Conservation (phyloP, 2,329 filamentous ascomycete genomes). For the Trichoderma harzianum region DNA sequence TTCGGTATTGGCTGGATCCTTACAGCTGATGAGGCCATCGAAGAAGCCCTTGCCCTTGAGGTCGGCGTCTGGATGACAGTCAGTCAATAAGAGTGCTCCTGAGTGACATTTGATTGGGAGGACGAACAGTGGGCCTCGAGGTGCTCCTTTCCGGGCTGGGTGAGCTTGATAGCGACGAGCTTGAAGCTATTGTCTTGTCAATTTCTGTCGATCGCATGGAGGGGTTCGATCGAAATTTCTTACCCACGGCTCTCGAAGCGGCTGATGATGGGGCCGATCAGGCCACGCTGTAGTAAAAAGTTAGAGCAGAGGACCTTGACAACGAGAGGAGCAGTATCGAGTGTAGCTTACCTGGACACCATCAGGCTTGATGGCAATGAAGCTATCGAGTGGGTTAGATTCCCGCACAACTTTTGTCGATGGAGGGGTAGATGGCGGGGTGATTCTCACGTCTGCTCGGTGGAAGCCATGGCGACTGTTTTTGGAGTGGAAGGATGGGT, state of each 20-base stretch:
- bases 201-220: not conserved
- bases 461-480: slow-evolving; percentile 60
- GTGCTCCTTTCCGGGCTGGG: slow-evolving; percentile 84
- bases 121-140: slow-evolving; percentile 89
- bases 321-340: not conserved
- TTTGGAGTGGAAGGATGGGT: slow-evolving; percentile 23
- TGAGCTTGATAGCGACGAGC: slow-evolving; percentile 96
- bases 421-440: slow-evolving; percentile 33
- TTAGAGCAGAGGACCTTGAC: slow-evolving; percentile 22
- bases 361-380: slow-evolving; percentile 99
- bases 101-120: not conserved
- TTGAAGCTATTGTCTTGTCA: slow-evolving; percentile 67
- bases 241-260: slow-evolving; percentile 97
- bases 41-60: slow-evolving; percentile 96
- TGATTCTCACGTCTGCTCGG: slow-evolving; percentile 78
- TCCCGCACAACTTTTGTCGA: not conserved
- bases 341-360: slow-evolving; percentile 79
- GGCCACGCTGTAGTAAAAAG: slow-evolving; percentile 68
- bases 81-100: not conserved
- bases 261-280: slow-evolving; percentile 94
- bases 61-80: slow-evolving; percentile 62
- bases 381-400: slow-evolving; percentile 56
- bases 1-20: slow-evolving; percentile 33
- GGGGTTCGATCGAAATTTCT: slow-evolving; percentile 29
- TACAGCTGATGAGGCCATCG: slow-evolving; percentile 87